Base-by-base conservation (phyloP, 805 yeast genomes). In the Pichia phayaonensis region DNA sequence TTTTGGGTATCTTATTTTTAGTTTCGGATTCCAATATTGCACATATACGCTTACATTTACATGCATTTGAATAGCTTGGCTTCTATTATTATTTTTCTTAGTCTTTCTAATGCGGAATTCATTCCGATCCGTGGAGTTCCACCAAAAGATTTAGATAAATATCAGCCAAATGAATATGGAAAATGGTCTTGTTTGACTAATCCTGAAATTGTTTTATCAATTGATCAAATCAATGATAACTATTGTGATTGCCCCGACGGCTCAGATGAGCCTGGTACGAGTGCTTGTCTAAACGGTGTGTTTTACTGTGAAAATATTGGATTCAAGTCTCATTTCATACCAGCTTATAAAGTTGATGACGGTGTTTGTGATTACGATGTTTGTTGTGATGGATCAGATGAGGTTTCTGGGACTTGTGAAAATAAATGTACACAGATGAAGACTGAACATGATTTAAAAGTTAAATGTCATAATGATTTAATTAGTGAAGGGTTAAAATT, bases 231-330 rank as follows among this genome's bases (percentile, higher is more conserved):
- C 58, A 92, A 92, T 64, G 97, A 94, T 65, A 85, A 90, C 59
- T 84, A 76, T 61, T 92, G 98, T 68, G 98, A 94, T 61, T 92
- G 98, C 70, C 97, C 97, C 0, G 99, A 94, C 68, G 98, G 98
- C 0, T 81, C 90, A 5, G 99, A 94, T 69, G 98, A 94, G 65
- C 97, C 97, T 0, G 97, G 97, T 0, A 92, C 98, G 0, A 71
- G 84, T 40, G 97, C 97, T 0, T 92, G 98, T 65, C 60, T 66
- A 18, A 53, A 67, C 48, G 61, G 70, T 15, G 46, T 58, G 44
- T 90, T 89, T 61, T 90, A 80, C 65, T 92, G 99, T 68, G 77
- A 66, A 10, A 94, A 94, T 61, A 71, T 74, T 46, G 96, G 96
- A 4, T 84, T 79, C 56, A 60, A 74, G 5, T 79, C 90, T 0